Evolutionary conservation across 2,329 filamentous ascomycete genomes (phyloP).

Genomic region (Onygenales sp.): DNA sequence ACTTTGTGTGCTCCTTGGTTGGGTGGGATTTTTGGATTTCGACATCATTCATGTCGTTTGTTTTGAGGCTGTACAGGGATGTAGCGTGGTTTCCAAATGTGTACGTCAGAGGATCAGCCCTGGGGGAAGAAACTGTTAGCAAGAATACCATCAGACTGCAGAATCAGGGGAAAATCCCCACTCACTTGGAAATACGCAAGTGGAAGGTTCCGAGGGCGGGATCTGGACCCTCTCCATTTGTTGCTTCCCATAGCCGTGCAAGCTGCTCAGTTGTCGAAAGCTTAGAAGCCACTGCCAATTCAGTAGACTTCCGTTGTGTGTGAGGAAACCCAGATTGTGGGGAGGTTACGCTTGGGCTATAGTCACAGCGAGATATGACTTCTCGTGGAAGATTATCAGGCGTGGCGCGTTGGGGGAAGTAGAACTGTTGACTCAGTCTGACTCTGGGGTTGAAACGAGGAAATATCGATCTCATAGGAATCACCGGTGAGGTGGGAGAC

Average conservation of each 20-base stretch:
- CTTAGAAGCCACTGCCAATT: neutral
- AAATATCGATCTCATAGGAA: slow-evolving; percentile 37
- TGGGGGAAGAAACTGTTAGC: slow-evolving; percentile 16
- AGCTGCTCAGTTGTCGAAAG: slow-evolving; percentile 33
- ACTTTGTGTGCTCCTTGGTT: slow-evolving; percentile 26
- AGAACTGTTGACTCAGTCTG: slow-evolving; percentile 27
- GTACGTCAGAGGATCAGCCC: slow-evolving; percentile 33
- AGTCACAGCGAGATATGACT: slow-evolving; percentile 15
- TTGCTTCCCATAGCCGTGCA: slow-evolving; percentile 34
- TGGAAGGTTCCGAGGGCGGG: slow-evolving; percentile 26
- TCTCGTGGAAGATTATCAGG: slow-evolving; percentile 9
- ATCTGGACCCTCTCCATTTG: slow-evolving; percentile 33
- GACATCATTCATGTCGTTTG: slow-evolving; percentile 33
- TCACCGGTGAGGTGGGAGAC: slow-evolving; percentile 1
- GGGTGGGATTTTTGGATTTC: slow-evolving; percentile 34
- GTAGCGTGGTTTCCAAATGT: slow-evolving; percentile 31
- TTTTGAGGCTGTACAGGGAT: slow-evolving; percentile 38
- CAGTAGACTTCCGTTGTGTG: neutral
- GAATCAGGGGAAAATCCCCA: neutral
- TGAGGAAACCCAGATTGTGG: neutral
- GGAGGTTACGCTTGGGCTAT: slow-evolving; percentile 16
- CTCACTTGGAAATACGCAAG: slow-evolving; percentile 33
- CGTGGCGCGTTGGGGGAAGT: slow-evolving; percentile 20
- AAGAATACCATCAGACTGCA: neutral
- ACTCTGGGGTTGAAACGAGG: slow-evolving; percentile 33